Evolutionary conservation across 1,139 yeast species (phyloP).

Genomic region (Taphrina communis): DNA sequence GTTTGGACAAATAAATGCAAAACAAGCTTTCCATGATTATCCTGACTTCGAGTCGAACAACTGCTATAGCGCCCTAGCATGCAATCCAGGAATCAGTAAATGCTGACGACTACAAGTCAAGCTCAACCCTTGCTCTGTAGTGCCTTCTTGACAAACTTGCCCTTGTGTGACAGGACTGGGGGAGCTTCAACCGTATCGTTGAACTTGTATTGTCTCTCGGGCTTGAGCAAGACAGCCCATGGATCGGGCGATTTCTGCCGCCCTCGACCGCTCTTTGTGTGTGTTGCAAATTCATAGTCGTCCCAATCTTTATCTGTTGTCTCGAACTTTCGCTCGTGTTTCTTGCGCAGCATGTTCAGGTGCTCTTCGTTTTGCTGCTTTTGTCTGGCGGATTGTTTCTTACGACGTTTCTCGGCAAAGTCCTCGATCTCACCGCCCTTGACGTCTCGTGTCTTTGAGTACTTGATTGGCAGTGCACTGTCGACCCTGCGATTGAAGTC

Average conservation of each 20-base stretch:
- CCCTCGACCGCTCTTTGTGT: conserved; percentile 17
- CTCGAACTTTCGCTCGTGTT: conserved; percentile 26
- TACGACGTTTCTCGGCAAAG: conserved; percentile 35
- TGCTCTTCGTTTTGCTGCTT: conserved; percentile 39
- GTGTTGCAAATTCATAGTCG: conserved; percentile 39
- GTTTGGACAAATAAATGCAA: no score
- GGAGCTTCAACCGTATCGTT: conserved; percentile 38
- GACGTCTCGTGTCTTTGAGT: conserved; percentile 20
- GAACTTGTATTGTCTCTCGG: conserved; percentile 37
- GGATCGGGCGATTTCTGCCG: conserved; percentile 38
- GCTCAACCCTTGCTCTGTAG: neutral
- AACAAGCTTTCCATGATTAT: no score
- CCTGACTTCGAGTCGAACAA: no score
- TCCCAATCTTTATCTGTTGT: conserved; percentile 36
- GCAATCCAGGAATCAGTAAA: no score
- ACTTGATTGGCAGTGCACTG: conserved; percentile 37
- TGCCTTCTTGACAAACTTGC: conserved; percentile 28
- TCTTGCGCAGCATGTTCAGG: conserved; percentile 37
- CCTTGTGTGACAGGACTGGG: conserved; percentile 27
- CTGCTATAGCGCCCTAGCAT: no score
- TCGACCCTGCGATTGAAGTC: conserved; percentile 40
- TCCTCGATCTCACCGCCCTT: conserved; percentile 35
- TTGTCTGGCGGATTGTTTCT: conserved; percentile 38
- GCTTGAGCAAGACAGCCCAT: conserved; percentile 38
- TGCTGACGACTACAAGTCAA: no score